Base-by-base conservation (phyloP, 352 stramenopile genomes). In the Phytophthora vignae region DNA sequence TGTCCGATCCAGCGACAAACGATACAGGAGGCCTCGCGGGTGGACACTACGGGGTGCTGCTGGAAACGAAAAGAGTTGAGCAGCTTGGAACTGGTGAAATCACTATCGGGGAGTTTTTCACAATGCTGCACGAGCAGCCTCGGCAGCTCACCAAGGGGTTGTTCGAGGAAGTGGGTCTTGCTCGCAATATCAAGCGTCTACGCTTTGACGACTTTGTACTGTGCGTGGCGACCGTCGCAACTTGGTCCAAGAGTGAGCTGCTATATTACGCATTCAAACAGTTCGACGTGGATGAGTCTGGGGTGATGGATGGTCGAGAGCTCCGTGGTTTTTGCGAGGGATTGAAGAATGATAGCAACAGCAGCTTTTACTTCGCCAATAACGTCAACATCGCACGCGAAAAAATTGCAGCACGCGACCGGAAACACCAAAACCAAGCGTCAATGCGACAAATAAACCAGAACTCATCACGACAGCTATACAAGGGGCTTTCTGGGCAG, bases 211-310 rank as follows among this genome's bases (percentile, higher is more conserved):
- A 91, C 21, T 93, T 91, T 36, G 79, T 91, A 38, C 22, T 86
- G 7, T 91, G 80, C 44, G 69, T 88, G 46, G 79, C 76, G 4
- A 90, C 82, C 1, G 74, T 93, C 21, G 74, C 85, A 0, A 65
- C 77, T 19, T 75, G 85, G 27, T 83, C 84, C 9, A 84, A 79
- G 1, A 76, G 67, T 8, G 85, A 93, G 44, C 53, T 93, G 8
- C 55, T 91, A 4, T 73, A 88, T 38, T 93, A 88, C 50, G 84
- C 82, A n/a, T 93, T 93, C 69, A 79, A 69, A 10, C 70, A 91
- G 19, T 93, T 91, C 52, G 85, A 93, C 57, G 71, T 82, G 8
- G 84, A 93, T 58, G 76, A 79, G 10, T 93, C 85, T 4, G 85
- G 85, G 4, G 78, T 81, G 38, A 90, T 93, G 82, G 82, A 91